phyloP scores from a whole-genome alignment of 257 asterid genomes.

The Ajuga chamaepitys region DNA sequence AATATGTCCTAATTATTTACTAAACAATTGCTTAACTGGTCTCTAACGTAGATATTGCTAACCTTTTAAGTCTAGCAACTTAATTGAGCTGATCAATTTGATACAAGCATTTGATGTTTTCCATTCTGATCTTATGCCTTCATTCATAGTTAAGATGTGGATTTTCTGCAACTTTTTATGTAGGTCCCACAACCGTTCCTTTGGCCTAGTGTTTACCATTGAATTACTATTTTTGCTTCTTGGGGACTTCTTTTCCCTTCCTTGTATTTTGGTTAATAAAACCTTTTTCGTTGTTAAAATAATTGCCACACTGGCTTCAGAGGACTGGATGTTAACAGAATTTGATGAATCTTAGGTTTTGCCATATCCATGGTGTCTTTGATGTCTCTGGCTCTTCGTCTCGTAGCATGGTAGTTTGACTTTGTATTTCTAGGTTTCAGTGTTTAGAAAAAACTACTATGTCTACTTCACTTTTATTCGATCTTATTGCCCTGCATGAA shows the following conservation, averaged over 20 bases:
- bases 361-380: conserved; percentile 7
- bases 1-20: background rate
- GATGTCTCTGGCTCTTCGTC: no score
- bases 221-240: no score
- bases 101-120: background rate
- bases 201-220: no score
- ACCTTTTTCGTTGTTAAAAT: no score
- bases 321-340: background rate
- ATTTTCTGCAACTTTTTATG: background rate
- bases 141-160: background rate
- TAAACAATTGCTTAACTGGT: background rate
- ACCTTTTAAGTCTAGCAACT: background rate
- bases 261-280: no score
- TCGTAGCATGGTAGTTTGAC: no score
- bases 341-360: background rate
- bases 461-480: conserved; percentile 4
- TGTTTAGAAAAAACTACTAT: background rate
- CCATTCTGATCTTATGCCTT: background rate
- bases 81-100: background rate
- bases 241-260: no score
- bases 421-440: no score
- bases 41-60: background rate
- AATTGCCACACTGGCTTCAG: background rate
- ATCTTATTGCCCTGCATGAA: background rate
- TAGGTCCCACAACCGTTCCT: background rate